These are phyloP conservation scores for Phytophthora hibernalis DNA, from an alignment of 352 stramenopile genomes.

Conservation along the genomic window DNA sequence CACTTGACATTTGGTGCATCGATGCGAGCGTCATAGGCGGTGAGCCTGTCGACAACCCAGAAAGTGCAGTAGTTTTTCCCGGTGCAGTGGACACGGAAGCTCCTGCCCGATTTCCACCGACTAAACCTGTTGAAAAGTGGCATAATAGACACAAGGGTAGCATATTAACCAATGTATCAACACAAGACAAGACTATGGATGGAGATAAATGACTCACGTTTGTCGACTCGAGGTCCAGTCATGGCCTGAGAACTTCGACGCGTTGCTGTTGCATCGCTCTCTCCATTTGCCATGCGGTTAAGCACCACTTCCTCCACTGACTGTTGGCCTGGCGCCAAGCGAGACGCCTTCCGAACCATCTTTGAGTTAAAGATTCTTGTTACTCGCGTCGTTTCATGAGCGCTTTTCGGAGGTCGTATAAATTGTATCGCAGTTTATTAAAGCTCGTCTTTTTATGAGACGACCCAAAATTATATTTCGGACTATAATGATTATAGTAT, in stretches of 20 bases:
- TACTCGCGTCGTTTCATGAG: constrained; percentile 27
- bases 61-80: constrained; percentile 1
- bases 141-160: not conserved
- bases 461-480: too few relatives aligned
- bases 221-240: constrained; percentile 7
- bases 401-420: too few relatives aligned
- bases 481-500: too few relatives aligned
- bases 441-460: too few relatives aligned
- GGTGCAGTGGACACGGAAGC: constrained; percentile 23
- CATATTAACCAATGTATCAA: not conserved
- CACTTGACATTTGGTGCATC: constrained; percentile 39
- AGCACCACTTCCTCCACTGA: constrained; percentile 80
- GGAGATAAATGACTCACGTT: constrained; percentile 6
- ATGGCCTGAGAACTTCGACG: constrained; percentile 8
- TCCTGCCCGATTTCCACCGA: constrained; percentile 4
- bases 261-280: not conserved
- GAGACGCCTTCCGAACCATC: constrained; percentile 72
- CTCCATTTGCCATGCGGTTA: constrained; percentile 46
- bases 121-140: constrained; percentile 9
- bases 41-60: not conserved
- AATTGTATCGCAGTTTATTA: too few relatives aligned
- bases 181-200: not conserved
- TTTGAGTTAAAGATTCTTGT: not conserved
- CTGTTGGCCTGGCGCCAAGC: constrained; percentile 57
- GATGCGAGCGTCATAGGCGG: constrained; percentile 24